Conservation (phyloP, 2,329 filamentous ascomycete species). For the Periconia digitata region DNA sequence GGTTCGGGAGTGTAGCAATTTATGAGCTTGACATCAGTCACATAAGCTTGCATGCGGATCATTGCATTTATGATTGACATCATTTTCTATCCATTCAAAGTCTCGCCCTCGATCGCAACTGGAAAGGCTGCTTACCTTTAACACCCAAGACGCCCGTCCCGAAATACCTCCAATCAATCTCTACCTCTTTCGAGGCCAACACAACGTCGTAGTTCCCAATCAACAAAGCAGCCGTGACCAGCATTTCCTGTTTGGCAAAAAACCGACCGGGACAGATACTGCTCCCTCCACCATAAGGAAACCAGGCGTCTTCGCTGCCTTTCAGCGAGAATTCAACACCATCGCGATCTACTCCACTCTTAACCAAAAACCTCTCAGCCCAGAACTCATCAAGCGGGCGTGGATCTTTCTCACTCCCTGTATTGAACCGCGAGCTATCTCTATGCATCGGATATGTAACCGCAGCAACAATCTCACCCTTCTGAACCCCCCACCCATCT, state of each 20-base stretch:
- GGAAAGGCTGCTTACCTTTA: neutral
- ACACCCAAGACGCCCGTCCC: neutral
- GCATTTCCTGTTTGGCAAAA: constrained; percentile 41
- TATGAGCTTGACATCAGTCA: too few relatives aligned
- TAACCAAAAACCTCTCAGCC: constrained; percentile 36
- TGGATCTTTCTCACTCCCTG: neutral
- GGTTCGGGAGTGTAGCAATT: too few relatives aligned
- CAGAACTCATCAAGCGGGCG: constrained; percentile 25
- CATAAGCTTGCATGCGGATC: too few relatives aligned
- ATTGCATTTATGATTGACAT: too few relatives aligned
- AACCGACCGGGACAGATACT: constrained; percentile 41
- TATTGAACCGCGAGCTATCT: constrained; percentile 12
- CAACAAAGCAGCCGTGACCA: constrained; percentile 31
- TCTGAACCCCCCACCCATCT: constrained; percentile 25
- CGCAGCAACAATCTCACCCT: constrained; percentile 22
- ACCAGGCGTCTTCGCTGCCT: constrained; percentile 31
- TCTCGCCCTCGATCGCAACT: too few relatives aligned
- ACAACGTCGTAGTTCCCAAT: constrained; percentile 11
- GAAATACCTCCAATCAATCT: neutral
- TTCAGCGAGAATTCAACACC: constrained; percentile 20
- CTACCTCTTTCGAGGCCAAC: neutral
- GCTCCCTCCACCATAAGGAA: constrained; percentile 36
- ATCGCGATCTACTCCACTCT: constrained; percentile 15
- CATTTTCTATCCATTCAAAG: too few relatives aligned
- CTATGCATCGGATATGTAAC: constrained; percentile 24